Conservation (phyloP, 768 basidiomycete genomes). For the Lepiota venenata region DNA sequence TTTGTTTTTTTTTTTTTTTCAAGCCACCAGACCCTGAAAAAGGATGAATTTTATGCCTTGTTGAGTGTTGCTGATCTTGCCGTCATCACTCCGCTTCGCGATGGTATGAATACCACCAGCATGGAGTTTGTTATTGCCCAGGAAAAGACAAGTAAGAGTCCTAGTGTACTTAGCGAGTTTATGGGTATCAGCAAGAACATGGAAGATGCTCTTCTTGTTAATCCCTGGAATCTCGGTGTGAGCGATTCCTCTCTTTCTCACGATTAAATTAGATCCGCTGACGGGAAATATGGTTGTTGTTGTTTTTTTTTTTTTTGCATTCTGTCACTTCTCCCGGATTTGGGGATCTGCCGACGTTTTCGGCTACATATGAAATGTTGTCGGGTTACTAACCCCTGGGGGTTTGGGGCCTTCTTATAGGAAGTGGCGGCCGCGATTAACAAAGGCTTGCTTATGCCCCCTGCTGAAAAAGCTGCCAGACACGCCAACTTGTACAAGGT, state of each 20-base stretch:
- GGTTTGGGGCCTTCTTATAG: too few relatives aligned
- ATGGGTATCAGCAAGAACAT: conserved; percentile 96
- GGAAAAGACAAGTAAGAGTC: conserved; percentile 75
- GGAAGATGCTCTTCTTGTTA: conserved; percentile 85
- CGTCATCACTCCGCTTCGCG: conserved; percentile 91
- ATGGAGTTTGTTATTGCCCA: conserved; percentile 99
- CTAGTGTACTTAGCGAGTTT: conserved; percentile 93
- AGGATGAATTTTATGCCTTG: conserved; percentile 97
- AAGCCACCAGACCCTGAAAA: conserved; percentile 97
- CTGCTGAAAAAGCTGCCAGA: conserved; percentile 67
- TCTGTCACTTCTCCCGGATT: not conserved
- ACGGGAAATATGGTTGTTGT: conserved; percentile 27
- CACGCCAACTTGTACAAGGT: conserved; percentile 78
- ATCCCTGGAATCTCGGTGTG: conserved; percentile 94
- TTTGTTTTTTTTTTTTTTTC: too few relatives aligned
- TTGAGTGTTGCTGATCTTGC: conserved; percentile 91
- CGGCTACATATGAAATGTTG: not conserved
- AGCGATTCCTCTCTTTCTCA: conserved; percentile 19
- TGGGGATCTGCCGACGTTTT: not conserved
- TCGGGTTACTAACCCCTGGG: too few relatives aligned
- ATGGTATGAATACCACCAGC: conserved; percentile 98
- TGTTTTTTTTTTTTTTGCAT: not conserved
- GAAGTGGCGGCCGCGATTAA: conserved; percentile 91
- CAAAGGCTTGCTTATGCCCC: conserved; percentile 78
- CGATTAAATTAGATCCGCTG: not conserved